These are phyloP conservation scores for Coix lacrymajobi DNA, from an alignment of 176 grass and related monocot species.

Conservation along the genomic window DNA sequence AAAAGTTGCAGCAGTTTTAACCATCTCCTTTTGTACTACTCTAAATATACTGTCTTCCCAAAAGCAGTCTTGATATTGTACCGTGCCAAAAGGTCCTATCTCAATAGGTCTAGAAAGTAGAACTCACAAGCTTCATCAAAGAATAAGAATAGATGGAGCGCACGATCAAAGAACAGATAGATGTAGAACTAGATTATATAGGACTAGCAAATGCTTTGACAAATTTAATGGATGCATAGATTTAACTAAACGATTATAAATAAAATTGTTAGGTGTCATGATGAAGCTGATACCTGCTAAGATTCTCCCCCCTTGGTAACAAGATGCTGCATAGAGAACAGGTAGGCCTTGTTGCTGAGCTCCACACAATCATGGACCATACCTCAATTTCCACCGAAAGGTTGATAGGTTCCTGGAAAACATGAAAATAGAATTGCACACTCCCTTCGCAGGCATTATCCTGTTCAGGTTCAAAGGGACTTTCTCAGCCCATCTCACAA, in stretches of 20 bases:
- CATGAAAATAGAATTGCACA: slow-evolving; percentile 76
- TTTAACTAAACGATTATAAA: neutral
- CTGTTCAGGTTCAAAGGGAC: slow-evolving; percentile 99
- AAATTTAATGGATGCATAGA: neutral
- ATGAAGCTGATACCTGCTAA: neutral
- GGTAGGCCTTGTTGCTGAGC: slow-evolving; percentile 2
- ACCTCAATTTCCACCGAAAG: slow-evolving; percentile 19
- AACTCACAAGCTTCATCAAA: neutral
- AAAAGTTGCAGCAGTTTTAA: neutral
- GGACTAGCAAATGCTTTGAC: neutral
- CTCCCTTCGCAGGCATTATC: slow-evolving; percentile 99
- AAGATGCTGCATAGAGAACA: slow-evolving; percentile 15
- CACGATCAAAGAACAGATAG: neutral
- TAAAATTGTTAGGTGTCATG: neutral
- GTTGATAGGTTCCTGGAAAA: slow-evolving; percentile 53
- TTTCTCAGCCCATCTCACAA: slow-evolving; percentile 90
- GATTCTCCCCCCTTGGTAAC: neutral
- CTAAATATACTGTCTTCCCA: neutral
- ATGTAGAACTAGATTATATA: neutral
- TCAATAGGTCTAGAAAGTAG: neutral
- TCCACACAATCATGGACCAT: neutral
- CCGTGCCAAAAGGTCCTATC: neutral
- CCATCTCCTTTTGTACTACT: neutral
- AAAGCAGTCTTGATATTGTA: neutral
- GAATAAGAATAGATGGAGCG: neutral